phyloP scores from a whole-genome alignment of 768 basidiomycete species.

The Hydnomerulius pinastri region DNA sequence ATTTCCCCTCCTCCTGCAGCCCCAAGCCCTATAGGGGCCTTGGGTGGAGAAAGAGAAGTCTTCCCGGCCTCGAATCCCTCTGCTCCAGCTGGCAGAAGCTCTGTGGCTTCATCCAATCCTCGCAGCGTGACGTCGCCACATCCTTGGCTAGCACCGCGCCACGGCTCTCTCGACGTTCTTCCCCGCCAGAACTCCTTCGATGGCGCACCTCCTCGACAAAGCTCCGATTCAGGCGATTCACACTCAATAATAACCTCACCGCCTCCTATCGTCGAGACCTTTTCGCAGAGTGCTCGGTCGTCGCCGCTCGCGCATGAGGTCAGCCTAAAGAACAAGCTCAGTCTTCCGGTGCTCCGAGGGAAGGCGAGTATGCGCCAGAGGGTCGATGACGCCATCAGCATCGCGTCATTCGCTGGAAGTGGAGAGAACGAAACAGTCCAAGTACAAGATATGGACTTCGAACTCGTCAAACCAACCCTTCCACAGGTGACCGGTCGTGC shows the following conservation, averaged over 20 bases:
- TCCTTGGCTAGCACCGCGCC: slow-evolving; percentile 10
- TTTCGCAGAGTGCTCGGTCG: slow-evolving; percentile 31
- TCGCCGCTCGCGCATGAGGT: slow-evolving; percentile 31
- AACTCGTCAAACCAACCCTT: slow-evolving; percentile 67
- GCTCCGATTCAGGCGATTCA: slow-evolving; percentile 32
- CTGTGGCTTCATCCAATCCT: slow-evolving; percentile 15
- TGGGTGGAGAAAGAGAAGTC: slow-evolving; percentile 22
- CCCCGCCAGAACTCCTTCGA: slow-evolving; percentile 21
- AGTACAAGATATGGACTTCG: slow-evolving; percentile 81
- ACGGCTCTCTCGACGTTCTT: slow-evolving; percentile 21
- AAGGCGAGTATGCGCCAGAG: slow-evolving; percentile 29
- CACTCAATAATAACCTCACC: slow-evolving; percentile 43
- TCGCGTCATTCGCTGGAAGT: slow-evolving; percentile 22
- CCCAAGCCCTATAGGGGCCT: slow-evolving; percentile 7
- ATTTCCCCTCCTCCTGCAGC: slow-evolving; percentile 12
- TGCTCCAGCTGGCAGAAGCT: slow-evolving; percentile 5
- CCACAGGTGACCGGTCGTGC: slow-evolving; percentile 42
- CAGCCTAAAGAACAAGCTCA: slow-evolving; percentile 60
- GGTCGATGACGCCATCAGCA: slow-evolving; percentile 33
- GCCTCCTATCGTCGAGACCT: slow-evolving; percentile 39
- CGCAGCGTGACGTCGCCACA: slow-evolving; percentile 12
- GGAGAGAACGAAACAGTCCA: slow-evolving; percentile 61
- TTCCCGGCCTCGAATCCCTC: slow-evolving; percentile 9
- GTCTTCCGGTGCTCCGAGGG: slow-evolving; percentile 65
- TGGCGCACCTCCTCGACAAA: slow-evolving; percentile 13